Conservation (phyloP, 352 stramenopile species). For the Phytophthora litchii region DNA sequence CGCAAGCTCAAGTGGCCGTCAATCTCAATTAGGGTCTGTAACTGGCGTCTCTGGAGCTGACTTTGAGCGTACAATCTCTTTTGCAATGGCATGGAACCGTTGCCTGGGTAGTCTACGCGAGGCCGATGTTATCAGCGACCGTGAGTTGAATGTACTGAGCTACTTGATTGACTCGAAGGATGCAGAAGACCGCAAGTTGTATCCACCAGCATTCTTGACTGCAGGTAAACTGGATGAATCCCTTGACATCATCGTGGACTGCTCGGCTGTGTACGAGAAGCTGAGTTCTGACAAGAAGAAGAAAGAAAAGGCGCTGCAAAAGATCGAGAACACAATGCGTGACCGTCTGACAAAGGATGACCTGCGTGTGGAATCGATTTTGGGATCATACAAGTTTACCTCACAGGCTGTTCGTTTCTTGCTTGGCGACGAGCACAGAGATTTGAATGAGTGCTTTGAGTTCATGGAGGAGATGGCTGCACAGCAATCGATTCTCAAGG, state of each 20-base stretch:
- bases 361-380: slow-evolving; percentile 77
- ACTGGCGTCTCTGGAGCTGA: slow-evolving; percentile 79
- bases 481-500: slow-evolving; percentile 80
- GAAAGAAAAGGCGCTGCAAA: slow-evolving; percentile 87
- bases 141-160: slow-evolving; percentile 85
- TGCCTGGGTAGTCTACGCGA: slow-evolving; percentile 78
- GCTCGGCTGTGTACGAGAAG: slow-evolving; percentile 80
- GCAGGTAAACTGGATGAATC: slow-evolving; percentile 89
- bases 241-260: slow-evolving; percentile 86
- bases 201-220: slow-evolving; percentile 85
- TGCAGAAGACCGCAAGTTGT: slow-evolving; percentile 75
- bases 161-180: slow-evolving; percentile 88
- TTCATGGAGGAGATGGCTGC: slow-evolving; percentile 87
- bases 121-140: slow-evolving; percentile 84
- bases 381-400: slow-evolving; percentile 89
- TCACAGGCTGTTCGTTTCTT: slow-evolving; percentile 82
- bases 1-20: slow-evolving; percentile 50
- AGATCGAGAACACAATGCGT: slow-evolving; percentile 87
- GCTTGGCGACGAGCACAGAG: slow-evolving; percentile 84
- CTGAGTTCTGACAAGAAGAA: slow-evolving; percentile 89
- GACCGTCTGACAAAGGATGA: slow-evolving; percentile 87
- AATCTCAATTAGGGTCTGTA: slow-evolving; percentile 71
- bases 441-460: slow-evolving; percentile 83
- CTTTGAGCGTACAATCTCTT: slow-evolving; percentile 86
- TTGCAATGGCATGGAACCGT: slow-evolving; percentile 89